phyloP scores from a whole-genome alignment of 257 asterid species.

The Petrea volubilis region DNA sequence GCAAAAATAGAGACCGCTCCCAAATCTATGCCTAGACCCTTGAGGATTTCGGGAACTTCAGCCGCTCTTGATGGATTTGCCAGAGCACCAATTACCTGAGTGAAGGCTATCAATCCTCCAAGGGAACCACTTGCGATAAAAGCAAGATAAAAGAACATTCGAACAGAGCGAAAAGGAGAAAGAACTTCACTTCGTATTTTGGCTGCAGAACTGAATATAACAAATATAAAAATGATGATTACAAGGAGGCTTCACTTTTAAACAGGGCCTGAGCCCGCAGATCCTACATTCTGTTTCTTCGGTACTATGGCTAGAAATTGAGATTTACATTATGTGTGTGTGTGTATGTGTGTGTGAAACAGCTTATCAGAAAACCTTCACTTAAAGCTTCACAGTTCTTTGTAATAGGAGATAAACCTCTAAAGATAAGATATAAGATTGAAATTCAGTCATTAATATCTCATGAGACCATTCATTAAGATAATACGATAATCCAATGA shows the following conservation, averaged over 20 bases:
- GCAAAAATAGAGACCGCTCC: conserved; percentile 75
- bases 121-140: conserved; percentile 82
- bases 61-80: conserved; percentile 72
- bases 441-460: too few species aligned
- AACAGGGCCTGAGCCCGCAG: conserved; percentile 21
- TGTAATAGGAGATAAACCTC: neutral
- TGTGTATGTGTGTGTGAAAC: too few species aligned
- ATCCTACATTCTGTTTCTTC: too few species aligned
- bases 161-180: conserved; percentile 83
- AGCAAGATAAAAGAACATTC: conserved; percentile 92
- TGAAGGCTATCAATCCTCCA: conserved; percentile 76
- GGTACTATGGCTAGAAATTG: too few species aligned
- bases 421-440: neutral
- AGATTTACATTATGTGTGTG: too few species aligned
- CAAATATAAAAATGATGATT: conserved; percentile 30
- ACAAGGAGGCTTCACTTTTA: conserved; percentile 28
- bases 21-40: conserved; percentile 78
- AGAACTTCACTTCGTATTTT: conserved; percentile 91
- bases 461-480: neutral
- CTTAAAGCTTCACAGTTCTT: neutral
- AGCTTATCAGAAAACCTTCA: neutral
- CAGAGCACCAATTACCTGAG: conserved; percentile 68
- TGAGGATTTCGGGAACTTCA: conserved; percentile 56
- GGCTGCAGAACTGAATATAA: conserved; percentile 74
- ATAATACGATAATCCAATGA: neutral